A percentile compares a stretch with the other conserved stretches of the same genome.
These are phyloP conservation scores for Talaromyces trachyspermus DNA, from an alignment of 495 filamentous ascomycete genomes.

Conservation along the genomic window DNA sequence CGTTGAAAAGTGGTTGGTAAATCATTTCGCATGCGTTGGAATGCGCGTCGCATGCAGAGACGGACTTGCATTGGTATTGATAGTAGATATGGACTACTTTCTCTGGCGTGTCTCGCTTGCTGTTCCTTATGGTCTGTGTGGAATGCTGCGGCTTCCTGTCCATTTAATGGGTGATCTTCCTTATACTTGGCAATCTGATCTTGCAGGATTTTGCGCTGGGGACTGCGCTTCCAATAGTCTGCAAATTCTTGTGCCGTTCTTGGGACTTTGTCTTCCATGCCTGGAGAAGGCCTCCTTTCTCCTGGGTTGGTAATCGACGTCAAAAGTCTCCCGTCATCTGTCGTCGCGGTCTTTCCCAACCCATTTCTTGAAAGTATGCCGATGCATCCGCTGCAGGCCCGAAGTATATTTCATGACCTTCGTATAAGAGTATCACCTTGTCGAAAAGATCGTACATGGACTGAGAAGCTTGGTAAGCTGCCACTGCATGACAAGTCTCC, in stretches of 20 bases:
- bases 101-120: conserved; percentile 35
- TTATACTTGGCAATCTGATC: conserved; percentile 51
- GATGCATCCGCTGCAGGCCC: conserved; percentile 53
- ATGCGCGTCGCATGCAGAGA: conserved; percentile 45
- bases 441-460: conserved; percentile 69
- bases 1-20: conserved; percentile 64
- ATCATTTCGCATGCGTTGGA: conserved; percentile 61
- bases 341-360: conserved; percentile 55
- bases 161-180: conserved; percentile 30
- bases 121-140: conserved; percentile 34
- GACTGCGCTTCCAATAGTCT: conserved; percentile 50
- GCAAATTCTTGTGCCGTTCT: conserved; percentile 69
- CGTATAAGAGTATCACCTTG: conserved; percentile 56
- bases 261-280: conserved; percentile 59
- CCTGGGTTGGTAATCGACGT: conserved; percentile 64
- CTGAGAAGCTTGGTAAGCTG: conserved; percentile 80
- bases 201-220: conserved; percentile 41
- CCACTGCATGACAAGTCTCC: conserved; percentile 70
- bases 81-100: conserved; percentile 40
- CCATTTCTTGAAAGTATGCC: conserved; percentile 59
- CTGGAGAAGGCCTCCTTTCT: conserved; percentile 56
- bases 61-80: conserved; percentile 39
- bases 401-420: conserved; percentile 63
- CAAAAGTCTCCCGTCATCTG: conserved; percentile 69
- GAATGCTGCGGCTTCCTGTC: conserved; percentile 32